A percentile compares a stretch with the other conserved stretches of the same genome.
These are phyloP conservation scores for Diaporthe capsici DNA, from an alignment of 2,329 filamentous ascomycete genomes.

Conservation along the genomic window DNA sequence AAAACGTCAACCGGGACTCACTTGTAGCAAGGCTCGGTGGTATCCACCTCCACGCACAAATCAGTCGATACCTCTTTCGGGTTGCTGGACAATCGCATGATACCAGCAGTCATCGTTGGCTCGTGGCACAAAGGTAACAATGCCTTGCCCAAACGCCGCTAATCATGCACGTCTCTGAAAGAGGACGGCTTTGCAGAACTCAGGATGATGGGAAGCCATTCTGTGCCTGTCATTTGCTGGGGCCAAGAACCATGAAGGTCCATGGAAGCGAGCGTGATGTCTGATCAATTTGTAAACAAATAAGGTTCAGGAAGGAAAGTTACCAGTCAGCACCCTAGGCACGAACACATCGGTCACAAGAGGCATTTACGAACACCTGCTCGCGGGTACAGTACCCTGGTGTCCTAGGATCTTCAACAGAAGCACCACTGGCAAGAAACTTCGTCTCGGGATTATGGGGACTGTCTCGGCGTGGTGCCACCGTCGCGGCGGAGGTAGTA, in stretches of 20 bases:
- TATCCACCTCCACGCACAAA: conserved; percentile 7
- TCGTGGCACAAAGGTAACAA: conserved; percentile 10
- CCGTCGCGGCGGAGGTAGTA: not conserved
- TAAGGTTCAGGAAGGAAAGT: conserved; percentile 8
- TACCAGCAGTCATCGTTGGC: conserved; percentile 13
- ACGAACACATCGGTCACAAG: conserved; percentile 4
- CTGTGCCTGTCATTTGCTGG: conserved; percentile 10
- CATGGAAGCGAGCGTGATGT: not conserved
- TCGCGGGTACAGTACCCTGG: conserved; percentile 32
- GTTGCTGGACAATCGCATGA: conserved; percentile 18
- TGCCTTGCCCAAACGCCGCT: conserved; percentile 11
- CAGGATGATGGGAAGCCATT: not conserved
- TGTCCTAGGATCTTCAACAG: not conserved
- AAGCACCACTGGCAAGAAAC: conserved; percentile 3
- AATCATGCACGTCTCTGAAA: conserved; percentile 30
- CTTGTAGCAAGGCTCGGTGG: not conserved
- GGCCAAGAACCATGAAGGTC: not conserved
- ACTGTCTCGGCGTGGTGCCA: not conserved
- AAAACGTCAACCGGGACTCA: not conserved
- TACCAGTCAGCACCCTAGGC: conserved; percentile 9
- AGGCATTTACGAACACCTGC: not conserved
- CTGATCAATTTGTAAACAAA: conserved; percentile 21
- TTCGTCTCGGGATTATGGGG: not conserved
- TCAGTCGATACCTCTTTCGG: conserved; percentile 12
- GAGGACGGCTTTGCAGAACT: not conserved